Base-by-base conservation (phyloP, 345 rosid genomes). In the Turnera subulata region DNA sequence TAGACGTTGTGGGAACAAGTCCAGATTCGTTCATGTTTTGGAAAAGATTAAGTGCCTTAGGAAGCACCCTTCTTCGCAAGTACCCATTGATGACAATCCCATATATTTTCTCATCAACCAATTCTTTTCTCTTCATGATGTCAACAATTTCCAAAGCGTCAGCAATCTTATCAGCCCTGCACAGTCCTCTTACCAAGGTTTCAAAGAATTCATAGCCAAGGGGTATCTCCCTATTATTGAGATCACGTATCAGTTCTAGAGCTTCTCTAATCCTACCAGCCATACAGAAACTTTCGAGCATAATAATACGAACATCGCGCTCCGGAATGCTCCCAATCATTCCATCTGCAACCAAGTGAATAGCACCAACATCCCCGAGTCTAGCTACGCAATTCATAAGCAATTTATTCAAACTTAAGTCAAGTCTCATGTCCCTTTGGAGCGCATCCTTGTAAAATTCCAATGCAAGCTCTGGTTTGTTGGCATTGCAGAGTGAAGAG, bases 91-190 rank as follows among this genome's bases (percentile, higher is more conserved):
- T 79, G 26, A 80, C 55, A 49, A 76, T 69, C 61, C 79, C 85
- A 48, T 79, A 67, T 23, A 84, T 68, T 65, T 83, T 78, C 37
- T 58, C 64, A 62, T 70, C 81, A 59, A 77, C 81, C 45, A 80
- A 32, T 44, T 72, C 42, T 55, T 63, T 79, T 63, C 67, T 87
- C 72, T 78, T 78, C 96, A 87, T 85, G 54, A 87, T 79, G 49
- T 80, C 79, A 8, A 82, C 69, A 53, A 91, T 76, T 64, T 91
- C 96, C 62, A 76, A 33, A 71, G 96, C 97, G 75, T 91, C 97
- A 10, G 59, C 58, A 29, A 85, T 78, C 70, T 84, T 80, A 71
- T 70, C 78, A 47, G 83, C 85, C 66, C 62, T 74, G 69, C 90
- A 78, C 45, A 90, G 75, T 51, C 97, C 97, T 73, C 76, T 83